Evolutionary conservation across 1,284 basidiomycete genomes (phyloP), one percentile per base, ranked within the genome.

Genomic region (Puccinia coronata): DNA sequence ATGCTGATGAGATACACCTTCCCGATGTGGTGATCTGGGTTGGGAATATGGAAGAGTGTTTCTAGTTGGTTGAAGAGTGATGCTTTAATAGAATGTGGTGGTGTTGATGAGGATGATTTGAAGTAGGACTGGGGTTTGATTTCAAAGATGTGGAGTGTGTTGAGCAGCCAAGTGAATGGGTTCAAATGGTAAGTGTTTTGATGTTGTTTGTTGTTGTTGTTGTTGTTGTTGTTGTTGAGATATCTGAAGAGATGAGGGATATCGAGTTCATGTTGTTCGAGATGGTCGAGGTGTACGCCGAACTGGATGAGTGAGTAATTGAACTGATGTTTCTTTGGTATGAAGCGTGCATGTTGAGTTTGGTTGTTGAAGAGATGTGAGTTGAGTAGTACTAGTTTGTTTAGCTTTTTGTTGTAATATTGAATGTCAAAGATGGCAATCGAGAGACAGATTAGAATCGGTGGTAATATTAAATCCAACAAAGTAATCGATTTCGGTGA

Each of bases 1-100:
- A 92, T 92, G 1, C 92, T 92, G 86, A 92, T 87, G 87, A 92
- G 89, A 91, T 91, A 93, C 0, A 89, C 63, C 59, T 47, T 57
- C 43, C 65, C 63, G 47, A 69, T 69, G 83, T 84, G 84, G 84
- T n/a, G n/a, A n/a, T n/a, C n/a, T n/a, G 9, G 83, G 82, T 23
- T 84, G 82, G 9, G 82, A 83, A 20, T 83, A 67, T 23, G 83
- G 82, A 9, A 69, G 28, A 23, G 59, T 16, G 28, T 12, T 34
- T 65, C 1, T 1, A 77, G 47, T 47, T 77, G 59, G 12, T 67
- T 12, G 41, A 77, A 53, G 41, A 77, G 59, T 47, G 57, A 28
- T 25, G 14, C 23, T 36, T 77, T 77, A 43, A 77, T 77, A 9
- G 71, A 59, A 34, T 20, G 41, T 69, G n/a, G n/a, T n/a, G n/a